Percentiles rank a stretch among this genome's conserved stretches.
These are phyloP conservation scores for Phaeosphaeriaceae sp. DNA, from an alignment of 2,329 filamentous ascomycete species.

Conservation along the genomic window DNA sequence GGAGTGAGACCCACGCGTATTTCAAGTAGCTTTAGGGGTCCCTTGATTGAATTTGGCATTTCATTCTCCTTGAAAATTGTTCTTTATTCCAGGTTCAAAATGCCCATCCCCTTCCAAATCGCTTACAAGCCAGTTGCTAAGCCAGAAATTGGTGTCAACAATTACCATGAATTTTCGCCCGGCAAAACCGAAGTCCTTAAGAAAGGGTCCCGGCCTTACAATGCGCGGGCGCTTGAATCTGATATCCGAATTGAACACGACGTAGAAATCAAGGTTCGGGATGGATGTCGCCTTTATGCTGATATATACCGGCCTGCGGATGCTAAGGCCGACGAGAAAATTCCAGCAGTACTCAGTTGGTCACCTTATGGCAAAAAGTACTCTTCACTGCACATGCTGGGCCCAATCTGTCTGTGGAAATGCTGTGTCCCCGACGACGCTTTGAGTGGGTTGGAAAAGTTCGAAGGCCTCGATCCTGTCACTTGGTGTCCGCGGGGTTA, in stretches of 20 bases:
- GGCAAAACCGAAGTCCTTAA: conserved; percentile 50
- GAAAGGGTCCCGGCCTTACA: conserved; percentile 48
- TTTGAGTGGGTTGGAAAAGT: conserved; percentile 48
- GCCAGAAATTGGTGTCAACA: conserved; percentile 50
- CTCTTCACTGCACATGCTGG: conserved; percentile 47
- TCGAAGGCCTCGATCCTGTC: conserved; percentile 53
- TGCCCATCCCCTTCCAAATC: conserved; percentile 41
- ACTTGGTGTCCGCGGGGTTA: conserved; percentile 44
- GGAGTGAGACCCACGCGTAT: no score
- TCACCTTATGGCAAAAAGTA: conserved; percentile 56
- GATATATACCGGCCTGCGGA: conserved; percentile 55
- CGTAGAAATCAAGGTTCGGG: conserved; percentile 52
- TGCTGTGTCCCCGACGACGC: conserved; percentile 43
- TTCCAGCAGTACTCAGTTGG: conserved; percentile 55
- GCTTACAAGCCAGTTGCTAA: conserved; percentile 39
- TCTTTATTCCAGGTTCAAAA: conserved; percentile 12
- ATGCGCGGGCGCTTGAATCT: conserved; percentile 42
- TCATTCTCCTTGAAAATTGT: neutral
- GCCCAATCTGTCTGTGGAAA: conserved; percentile 48
- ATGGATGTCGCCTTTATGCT: conserved; percentile 52
- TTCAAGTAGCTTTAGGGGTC: neutral
- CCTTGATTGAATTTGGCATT: neutral
- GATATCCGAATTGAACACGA: conserved; percentile 56
- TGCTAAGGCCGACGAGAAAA: conserved; percentile 29
- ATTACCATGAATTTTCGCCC: conserved; percentile 50